phyloP scores from a whole-genome alignment of 2,329 filamentous ascomycete species.

The Fusarium agapanthi region DNA sequence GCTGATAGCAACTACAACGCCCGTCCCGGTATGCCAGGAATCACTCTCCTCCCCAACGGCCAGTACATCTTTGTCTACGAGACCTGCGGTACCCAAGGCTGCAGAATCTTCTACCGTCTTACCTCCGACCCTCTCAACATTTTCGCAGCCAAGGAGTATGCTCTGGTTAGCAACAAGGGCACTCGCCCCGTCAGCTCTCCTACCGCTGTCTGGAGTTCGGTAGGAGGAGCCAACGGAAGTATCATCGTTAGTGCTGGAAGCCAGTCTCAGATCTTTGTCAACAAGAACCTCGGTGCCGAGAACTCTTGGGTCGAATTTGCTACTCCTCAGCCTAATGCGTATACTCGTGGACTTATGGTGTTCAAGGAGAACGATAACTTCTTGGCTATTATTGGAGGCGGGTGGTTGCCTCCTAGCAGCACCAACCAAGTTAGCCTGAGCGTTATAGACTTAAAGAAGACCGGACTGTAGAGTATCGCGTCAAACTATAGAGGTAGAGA shows the following conservation, averaged over 20 bases:
- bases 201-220: conserved; percentile 54
- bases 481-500: not conserved
- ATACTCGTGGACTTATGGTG: conserved; percentile 49
- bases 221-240: conserved; percentile 55
- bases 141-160: conserved; percentile 39
- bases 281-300: conserved; percentile 51
- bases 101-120: conserved; percentile 56
- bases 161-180: conserved; percentile 47
- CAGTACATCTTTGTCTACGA: conserved; percentile 69
- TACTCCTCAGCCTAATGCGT: conserved; percentile 49
- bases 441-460: conserved; percentile 40
- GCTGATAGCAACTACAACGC: conserved; percentile 66
- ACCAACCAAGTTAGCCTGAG: conserved; percentile 54
- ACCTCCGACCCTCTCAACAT: conserved; percentile 50
- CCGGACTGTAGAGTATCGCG: not conserved
- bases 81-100: conserved; percentile 57
- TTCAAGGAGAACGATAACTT: conserved; percentile 47
- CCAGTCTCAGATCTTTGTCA: conserved; percentile 52
- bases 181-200: conserved; percentile 52
- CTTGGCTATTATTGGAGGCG: conserved; percentile 54
- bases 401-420: conserved; percentile 55
- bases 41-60: conserved; percentile 65
- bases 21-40: conserved; percentile 74
- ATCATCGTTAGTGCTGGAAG: conserved; percentile 54
- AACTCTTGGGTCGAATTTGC: conserved; percentile 48